Evolutionary conservation across 495 filamentous ascomycete genomes (phyloP).

Genomic region (Amniculicola lignicola): DNA sequence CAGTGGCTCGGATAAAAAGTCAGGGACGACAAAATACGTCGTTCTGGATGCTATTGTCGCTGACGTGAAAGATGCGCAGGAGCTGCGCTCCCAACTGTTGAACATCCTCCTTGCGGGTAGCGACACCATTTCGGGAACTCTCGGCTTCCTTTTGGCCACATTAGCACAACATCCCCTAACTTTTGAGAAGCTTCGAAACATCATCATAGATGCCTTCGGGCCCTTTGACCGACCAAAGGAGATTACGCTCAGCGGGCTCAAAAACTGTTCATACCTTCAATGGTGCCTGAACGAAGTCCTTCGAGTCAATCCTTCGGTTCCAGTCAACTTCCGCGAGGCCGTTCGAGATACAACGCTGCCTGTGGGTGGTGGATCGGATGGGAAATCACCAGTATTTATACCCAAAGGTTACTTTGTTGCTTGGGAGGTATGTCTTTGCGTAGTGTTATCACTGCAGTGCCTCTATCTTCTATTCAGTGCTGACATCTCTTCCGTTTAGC

Average conservation of each 20-base stretch:
- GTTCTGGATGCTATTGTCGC: slow-evolving; percentile 28
- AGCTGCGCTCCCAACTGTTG: slow-evolving; percentile 40
- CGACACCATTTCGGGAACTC: slow-evolving; percentile 58
- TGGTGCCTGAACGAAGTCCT: slow-evolving; percentile 29
- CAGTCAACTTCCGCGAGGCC: slow-evolving; percentile 55
- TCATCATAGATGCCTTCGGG: slow-evolving; percentile 28
- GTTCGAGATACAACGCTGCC: slow-evolving; percentile 52
- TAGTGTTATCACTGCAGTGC: slow-evolving; percentile 32
- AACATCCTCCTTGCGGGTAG: slow-evolving; percentile 52
- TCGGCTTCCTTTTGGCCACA: slow-evolving; percentile 61
- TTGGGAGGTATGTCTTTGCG: slow-evolving; percentile 36
- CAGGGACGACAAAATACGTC: slow-evolving; percentile 27
- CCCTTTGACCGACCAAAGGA: neutral
- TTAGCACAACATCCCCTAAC: slow-evolving; percentile 39
- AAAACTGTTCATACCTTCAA: slow-evolving; percentile 32
- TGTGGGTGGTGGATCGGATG: slow-evolving; percentile 49
- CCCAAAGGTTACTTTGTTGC: slow-evolving; percentile 38
- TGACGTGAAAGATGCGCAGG: slow-evolving; percentile 36
- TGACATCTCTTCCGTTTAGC: slow-evolving; percentile 33
- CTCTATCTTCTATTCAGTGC: slow-evolving; percentile 34
- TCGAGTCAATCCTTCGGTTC: slow-evolving; percentile 58
- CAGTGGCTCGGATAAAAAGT: slow-evolving; percentile 50
- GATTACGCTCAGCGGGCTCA: slow-evolving; percentile 23
- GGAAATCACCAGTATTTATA: slow-evolving; percentile 49
- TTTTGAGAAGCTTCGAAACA: slow-evolving; percentile 26